Evolutionary conservation across 176 grass and related monocot species (phyloP), one percentile per base, ranked within the genome.

Genomic region (Chloris gayana): DNA sequence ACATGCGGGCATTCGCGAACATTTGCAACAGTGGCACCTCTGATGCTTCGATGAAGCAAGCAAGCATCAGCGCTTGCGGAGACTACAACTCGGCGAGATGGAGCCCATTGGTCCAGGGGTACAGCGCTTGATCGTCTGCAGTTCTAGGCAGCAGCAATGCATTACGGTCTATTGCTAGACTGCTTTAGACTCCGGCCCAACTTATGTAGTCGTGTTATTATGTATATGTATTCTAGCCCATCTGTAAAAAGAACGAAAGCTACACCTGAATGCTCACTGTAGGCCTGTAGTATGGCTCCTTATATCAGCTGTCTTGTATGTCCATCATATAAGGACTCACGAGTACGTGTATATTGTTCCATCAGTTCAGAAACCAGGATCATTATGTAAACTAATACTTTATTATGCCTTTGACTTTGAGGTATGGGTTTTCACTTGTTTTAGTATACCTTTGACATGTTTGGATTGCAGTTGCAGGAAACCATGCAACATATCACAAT

Each of bases 1-100:
- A 98, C 75, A 93, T 91, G 80, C 58, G 90, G 38, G 83, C 89
- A 38, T 89, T 98, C 44, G 90, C 90, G 25, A 94, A 98, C 33
- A 82, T 98, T 37, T 98, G 95, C 92, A 93, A 94, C 74, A 62
- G 73, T 9, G 85, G 88, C 14, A 41, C 85, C 5, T 60, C 88
- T 38, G 81, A 57, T 58, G 11, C 78, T 14, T 32, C 62, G 37
- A 93, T 94, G 92, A 70, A 87, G 58, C 80, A 67, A 60, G 91
- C 86, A 44, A 84, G 80, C 72, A 64, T 68, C 69, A 42, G 45
- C 60, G 41, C 82, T 29, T 98, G 92, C 64, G 72, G 74, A 35
- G 70, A 72, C 47, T 85, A 86, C 34, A 91, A 72, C 73, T 82
- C 78, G 6, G 81, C 70, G 7, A 91, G 53, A 72, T 97, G 80